A percentile compares a stretch with the other conserved stretches of the same genome.
phyloP scores from a whole-genome alignment of 2,329 filamentous ascomycete species.

The Aspergillus phoenicis region DNA sequence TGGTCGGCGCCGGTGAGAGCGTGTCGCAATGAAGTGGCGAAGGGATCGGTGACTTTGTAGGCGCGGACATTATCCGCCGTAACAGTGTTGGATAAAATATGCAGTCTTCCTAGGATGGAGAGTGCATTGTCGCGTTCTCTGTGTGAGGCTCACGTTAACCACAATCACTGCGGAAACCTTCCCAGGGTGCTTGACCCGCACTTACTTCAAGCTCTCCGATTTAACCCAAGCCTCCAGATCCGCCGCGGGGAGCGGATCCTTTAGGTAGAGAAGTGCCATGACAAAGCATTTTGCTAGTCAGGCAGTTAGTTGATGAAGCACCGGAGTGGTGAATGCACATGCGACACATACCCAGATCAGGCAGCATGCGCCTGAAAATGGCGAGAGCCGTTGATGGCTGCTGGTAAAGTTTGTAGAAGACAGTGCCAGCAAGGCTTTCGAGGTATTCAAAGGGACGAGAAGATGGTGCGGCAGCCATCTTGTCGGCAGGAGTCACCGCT shows the following conservation, averaged over 20 bases:
- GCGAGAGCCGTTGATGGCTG: constrained; percentile 94
- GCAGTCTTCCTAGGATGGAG: constrained; percentile 77
- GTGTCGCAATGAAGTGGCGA: constrained; percentile 78
- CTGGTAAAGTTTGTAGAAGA: constrained; percentile 88
- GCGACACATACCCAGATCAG: constrained; percentile 70
- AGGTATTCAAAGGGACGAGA: constrained; percentile 80
- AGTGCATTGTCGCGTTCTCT: constrained; percentile 84
- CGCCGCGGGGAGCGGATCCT: constrained; percentile 72
- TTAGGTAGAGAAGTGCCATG: constrained; percentile 92
- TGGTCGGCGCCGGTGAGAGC: constrained; percentile 85
- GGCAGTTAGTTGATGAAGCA: constrained; percentile 9
- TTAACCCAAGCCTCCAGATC: constrained; percentile 88
- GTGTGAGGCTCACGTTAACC: neutral
- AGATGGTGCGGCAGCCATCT: constrained; percentile 58
- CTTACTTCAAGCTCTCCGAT: constrained; percentile 62
- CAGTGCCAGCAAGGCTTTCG: constrained; percentile 85
- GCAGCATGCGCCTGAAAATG: constrained; percentile 95
- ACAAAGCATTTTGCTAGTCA: constrained; percentile 84
- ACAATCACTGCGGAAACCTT: neutral
- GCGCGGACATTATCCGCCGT: constrained; percentile 65
- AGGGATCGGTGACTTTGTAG: constrained; percentile 77
- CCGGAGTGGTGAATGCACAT: neutral
- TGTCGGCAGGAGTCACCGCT: constrained; percentile 35
- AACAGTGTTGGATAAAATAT: constrained; percentile 73
- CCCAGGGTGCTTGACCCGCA: neutral